phyloP scores from a whole-genome alignment of 2,329 filamentous ascomycete species.

The Cladorrhinum sp. region DNA sequence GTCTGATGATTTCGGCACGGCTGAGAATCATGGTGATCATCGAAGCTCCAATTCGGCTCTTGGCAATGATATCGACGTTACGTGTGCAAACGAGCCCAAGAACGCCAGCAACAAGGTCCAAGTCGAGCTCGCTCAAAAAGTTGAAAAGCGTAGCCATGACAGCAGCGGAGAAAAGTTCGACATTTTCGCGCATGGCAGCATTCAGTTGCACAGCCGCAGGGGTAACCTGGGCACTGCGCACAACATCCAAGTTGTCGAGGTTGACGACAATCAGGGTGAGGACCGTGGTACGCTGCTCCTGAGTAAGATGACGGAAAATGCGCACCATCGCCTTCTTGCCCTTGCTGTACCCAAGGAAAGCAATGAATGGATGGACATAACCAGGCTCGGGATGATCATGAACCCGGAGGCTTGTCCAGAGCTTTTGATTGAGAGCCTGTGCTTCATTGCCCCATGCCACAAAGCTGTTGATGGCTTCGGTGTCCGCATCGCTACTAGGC shows the following conservation, averaged over 20 bases:
- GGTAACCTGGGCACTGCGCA: constrained; percentile 73
- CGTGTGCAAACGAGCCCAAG: constrained; percentile 81
- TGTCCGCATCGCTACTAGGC: constrained; percentile 60
- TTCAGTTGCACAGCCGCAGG: constrained; percentile 71
- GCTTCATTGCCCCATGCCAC: constrained; percentile 75
- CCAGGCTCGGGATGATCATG: constrained; percentile 71
- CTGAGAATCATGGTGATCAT: constrained; percentile 93
- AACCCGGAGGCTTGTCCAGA: constrained; percentile 87
- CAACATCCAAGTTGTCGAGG: constrained; percentile 86
- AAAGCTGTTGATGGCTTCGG: constrained; percentile 68
- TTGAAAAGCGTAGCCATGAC: constrained; percentile 89
- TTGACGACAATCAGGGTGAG: constrained; percentile 95
- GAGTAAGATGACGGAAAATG: constrained; percentile 88
- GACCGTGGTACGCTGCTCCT: constrained; percentile 90
- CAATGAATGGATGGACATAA: constrained; percentile 83
- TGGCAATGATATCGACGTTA: constrained; percentile 79
- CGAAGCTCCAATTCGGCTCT: constrained; percentile 82
- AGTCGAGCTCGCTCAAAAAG: constrained; percentile 85
- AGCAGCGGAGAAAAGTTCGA: constrained; percentile 83
- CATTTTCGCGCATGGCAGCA: constrained; percentile 77
- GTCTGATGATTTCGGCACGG: constrained; percentile 88
- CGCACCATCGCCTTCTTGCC: constrained; percentile 95
- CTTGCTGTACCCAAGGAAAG: constrained; percentile 89
- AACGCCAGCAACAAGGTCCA: constrained; percentile 88
- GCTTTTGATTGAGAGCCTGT: constrained; percentile 68